These are phyloP conservation scores for Arthrobotrys sphaeroides DNA, from an alignment of 2,329 filamentous ascomycete genomes.

Conservation along the genomic window DNA sequence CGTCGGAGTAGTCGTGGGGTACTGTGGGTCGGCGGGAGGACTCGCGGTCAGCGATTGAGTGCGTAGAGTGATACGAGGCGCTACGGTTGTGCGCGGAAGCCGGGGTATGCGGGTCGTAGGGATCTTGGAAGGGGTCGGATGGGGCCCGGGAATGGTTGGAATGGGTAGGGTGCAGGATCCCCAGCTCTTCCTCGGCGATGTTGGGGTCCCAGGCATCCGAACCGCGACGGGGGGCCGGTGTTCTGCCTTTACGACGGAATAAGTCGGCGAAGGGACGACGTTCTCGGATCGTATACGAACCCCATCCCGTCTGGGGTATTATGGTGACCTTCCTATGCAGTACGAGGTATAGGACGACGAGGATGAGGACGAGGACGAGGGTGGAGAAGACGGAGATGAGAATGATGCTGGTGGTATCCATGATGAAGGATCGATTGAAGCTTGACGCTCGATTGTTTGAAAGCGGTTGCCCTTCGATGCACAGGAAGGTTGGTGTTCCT, in stretches of 20 bases:
- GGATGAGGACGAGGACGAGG: constrained; percentile 29
- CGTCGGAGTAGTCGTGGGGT: constrained; percentile 33
- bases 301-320: constrained; percentile 37
- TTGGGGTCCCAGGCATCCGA: constrained; percentile 45
- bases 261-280: constrained; percentile 42
- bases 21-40: background rate
- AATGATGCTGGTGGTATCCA: constrained; percentile 40
- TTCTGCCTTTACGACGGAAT: constrained; percentile 26
- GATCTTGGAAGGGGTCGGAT: constrained; percentile 45
- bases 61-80: constrained; percentile 30
- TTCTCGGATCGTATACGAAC: constrained; percentile 39
- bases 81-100: constrained; percentile 8
- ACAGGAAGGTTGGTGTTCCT: constrained; percentile 45
- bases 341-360: constrained; percentile 42
- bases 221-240: constrained; percentile 29
- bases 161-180: constrained; percentile 31
- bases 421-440: background rate
- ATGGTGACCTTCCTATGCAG: constrained; percentile 45
- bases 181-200: constrained; percentile 51
- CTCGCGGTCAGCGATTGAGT: constrained; percentile 18
- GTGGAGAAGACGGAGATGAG: constrained; percentile 51
- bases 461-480: constrained; percentile 35
- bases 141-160: constrained; percentile 40
- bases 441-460: background rate
- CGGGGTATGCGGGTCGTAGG: constrained; percentile 26